Evolutionary conservation across 2,329 filamentous ascomycete genomes (phyloP).

Genomic region (Aspergillus fijiensis): DNA sequence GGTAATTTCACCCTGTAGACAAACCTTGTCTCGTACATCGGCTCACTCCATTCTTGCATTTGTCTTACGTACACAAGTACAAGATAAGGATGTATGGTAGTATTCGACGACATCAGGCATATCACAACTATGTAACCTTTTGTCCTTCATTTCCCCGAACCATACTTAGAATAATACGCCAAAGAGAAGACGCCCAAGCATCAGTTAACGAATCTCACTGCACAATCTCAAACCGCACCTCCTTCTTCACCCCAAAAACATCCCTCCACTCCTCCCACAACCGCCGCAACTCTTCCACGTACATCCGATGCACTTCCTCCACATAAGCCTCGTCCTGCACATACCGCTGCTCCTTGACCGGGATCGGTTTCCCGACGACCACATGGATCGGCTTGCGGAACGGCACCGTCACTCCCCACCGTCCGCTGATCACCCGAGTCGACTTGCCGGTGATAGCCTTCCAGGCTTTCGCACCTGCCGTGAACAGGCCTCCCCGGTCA

Average conservation of each 20-base stretch:
- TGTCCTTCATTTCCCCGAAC: not conserved
- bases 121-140: not conserved
- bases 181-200: not conserved
- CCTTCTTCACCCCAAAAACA: not conserved
- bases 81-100: too few relatives aligned
- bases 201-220: not conserved
- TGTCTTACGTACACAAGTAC: too few relatives aligned
- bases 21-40: too few relatives aligned
- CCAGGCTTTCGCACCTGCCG: slow-evolving; percentile 52
- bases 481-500: slow-evolving; percentile 55
- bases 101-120: too few relatives aligned
- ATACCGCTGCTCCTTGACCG: slow-evolving; percentile 53
- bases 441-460: not conserved
- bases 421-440: slow-evolving; percentile 68
- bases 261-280: slow-evolving; percentile 1
- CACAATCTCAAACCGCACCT: not conserved
- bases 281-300: slow-evolving; percentile 5
- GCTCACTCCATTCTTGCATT: too few relatives aligned
- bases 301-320: slow-evolving; percentile 12
- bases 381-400: slow-evolving; percentile 77
- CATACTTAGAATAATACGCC: not conserved
- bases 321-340: slow-evolving; percentile 50
- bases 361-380: slow-evolving; percentile 73
- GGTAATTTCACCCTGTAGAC: too few relatives aligned
- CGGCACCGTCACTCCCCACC: slow-evolving; percentile 77